These are phyloP conservation scores for Scutellaria minor DNA, from an alignment of 257 asterid genomes.

Conservation along the genomic window DNA sequence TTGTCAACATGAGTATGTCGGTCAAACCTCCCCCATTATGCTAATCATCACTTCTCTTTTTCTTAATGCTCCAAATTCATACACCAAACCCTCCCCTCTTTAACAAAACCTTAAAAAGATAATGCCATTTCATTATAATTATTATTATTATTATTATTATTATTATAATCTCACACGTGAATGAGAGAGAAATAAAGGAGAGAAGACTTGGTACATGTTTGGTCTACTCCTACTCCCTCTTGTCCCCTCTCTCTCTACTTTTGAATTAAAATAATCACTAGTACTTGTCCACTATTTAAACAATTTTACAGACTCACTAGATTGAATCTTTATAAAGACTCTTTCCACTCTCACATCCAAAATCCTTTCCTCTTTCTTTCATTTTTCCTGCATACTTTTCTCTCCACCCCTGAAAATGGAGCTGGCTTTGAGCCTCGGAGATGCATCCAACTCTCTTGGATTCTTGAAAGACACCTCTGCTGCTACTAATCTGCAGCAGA, in stretches of 20 bases:
- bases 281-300: conserved; percentile 21
- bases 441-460: conserved; percentile 42
- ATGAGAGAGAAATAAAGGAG: conserved; percentile 26
- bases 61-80: conserved; percentile 29
- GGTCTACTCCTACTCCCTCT: conserved; percentile 47
- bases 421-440: conserved; percentile 75
- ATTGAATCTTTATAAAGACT: conserved; percentile 62
- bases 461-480: conserved; percentile 34
- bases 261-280: too few relatives aligned
- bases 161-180: conserved; percentile 26
- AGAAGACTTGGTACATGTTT: conserved; percentile 41
- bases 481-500: conserved; percentile 4
- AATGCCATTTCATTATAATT: conserved; percentile 39
- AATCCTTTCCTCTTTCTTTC: conserved; percentile 12
- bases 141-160: conserved; percentile 14
- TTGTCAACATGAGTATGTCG: conserved; percentile 64
- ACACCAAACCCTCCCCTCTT: background rate
- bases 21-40: conserved; percentile 55
- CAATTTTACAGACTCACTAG: conserved; percentile 41
- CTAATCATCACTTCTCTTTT: conserved; percentile 44
- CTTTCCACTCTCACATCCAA: conserved; percentile 42
- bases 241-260: conserved; percentile 28
- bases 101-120: conserved; percentile 35
- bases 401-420: conserved; percentile 49
- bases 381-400: background rate